These are phyloP conservation scores for Solidago caesia DNA, from an alignment of 129 eudicot species.

Conservation along the genomic window DNA sequence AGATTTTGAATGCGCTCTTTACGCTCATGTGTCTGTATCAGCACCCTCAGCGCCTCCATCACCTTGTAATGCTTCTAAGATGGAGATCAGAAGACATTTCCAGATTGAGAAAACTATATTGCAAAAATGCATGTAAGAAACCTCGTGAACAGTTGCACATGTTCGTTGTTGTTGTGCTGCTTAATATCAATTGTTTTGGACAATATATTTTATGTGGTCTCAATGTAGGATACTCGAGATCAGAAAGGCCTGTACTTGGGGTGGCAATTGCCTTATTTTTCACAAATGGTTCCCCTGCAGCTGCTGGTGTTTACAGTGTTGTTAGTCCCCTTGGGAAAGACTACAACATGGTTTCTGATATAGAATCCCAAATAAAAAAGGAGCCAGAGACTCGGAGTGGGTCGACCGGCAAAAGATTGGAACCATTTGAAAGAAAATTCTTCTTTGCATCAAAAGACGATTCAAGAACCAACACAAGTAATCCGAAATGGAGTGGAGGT, in stretches of 20 bases:
- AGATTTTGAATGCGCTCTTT: constrained; percentile 55
- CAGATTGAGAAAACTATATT: constrained; percentile 39
- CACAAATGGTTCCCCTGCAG: constrained; percentile 53
- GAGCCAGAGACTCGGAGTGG: constrained; percentile 25
- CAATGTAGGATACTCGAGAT: constrained; percentile 48
- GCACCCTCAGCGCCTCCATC: constrained; percentile 58
- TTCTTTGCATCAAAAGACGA: constrained; percentile 35
- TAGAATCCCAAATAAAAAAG: constrained; percentile 34
- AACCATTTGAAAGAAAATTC: constrained; percentile 33
- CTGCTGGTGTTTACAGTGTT: constrained; percentile 50
- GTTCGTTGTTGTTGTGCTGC: constrained; percentile 48
- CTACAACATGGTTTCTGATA: constrained; percentile 37
- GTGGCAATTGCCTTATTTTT: constrained; percentile 43
- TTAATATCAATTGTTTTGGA: constrained; percentile 53
- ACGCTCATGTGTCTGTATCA: constrained; percentile 66
- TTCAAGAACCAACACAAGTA: constrained; percentile 19
- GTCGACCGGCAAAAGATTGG: constrained; percentile 15
- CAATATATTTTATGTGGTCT: constrained; percentile 61
- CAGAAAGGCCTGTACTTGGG: constrained; percentile 52
- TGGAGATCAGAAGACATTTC: constrained; percentile 47
- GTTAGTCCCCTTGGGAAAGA: constrained; percentile 69
- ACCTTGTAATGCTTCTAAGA: constrained; percentile 45
- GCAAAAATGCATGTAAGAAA: constrained; percentile 52
- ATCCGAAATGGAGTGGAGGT: constrained; percentile 75
- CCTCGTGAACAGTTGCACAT: constrained; percentile 62